phyloP scores from a whole-genome alignment of 2,329 filamentous ascomycete species.

The Fusarium sp. region DNA sequence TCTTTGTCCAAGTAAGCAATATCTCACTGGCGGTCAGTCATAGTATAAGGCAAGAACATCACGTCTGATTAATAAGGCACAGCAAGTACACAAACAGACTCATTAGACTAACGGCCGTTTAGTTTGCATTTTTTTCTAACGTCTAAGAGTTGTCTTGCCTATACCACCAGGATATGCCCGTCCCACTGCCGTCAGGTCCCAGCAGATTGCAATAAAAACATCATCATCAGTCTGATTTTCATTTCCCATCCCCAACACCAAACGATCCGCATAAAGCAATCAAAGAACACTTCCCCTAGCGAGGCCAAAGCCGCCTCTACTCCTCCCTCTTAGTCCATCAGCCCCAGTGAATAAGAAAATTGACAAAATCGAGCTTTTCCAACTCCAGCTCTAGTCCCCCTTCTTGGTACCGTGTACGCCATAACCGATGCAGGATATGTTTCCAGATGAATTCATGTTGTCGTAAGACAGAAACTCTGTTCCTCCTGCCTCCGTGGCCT shows the following conservation, averaged over 20 bases:
- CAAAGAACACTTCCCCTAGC: conserved; percentile 8
- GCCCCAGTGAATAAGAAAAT: conserved; percentile 18
- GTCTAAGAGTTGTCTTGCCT: conserved; percentile 46
- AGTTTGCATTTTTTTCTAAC: conserved; percentile 51
- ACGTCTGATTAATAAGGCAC: background rate
- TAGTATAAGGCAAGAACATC: background rate
- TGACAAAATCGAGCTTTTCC: conserved; percentile 31
- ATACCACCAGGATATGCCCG: conserved; percentile 24
- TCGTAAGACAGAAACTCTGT: conserved; percentile 39
- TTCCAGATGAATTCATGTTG: conserved; percentile 40
- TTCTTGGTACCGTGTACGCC: conserved; percentile 44
- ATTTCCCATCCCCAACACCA: conserved; percentile 19
- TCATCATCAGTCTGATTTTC: conserved; percentile 45
- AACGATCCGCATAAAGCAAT: background rate
- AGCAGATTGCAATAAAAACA: conserved; percentile 30
- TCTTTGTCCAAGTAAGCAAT: too few relatives aligned
- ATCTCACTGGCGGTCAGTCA: too few relatives aligned
- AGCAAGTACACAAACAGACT: background rate
- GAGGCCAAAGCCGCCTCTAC: conserved; percentile 1
- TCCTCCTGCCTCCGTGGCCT: conserved; percentile 29
- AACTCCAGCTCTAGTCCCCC: conserved; percentile 37
- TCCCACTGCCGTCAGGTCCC: conserved; percentile 21
- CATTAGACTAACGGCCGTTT: conserved; percentile 31
- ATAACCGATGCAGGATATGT: conserved; percentile 51
- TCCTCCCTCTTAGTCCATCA: conserved; percentile 9